Evolutionary conservation across 768 basidiomycete genomes (phyloP), one percentile per base, ranked within the genome.

Genomic region (Lanmaoa rubissima): DNA sequence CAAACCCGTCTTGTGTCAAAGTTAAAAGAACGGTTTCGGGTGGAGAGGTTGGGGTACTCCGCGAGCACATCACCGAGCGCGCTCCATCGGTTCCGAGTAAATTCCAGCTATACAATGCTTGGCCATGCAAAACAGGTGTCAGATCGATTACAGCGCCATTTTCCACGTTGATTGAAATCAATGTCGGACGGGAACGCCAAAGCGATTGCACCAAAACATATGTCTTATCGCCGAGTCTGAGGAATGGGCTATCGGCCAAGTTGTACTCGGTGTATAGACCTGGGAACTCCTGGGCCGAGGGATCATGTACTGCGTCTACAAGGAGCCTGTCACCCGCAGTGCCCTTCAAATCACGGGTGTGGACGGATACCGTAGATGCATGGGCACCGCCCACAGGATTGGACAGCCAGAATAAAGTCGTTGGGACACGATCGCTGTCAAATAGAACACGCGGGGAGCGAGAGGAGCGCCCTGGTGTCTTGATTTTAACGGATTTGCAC

Each of bases 351-450:
- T 81, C 73, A 9, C 77, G 68, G 0, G 73, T 57, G 59, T 85
- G 78, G 0, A 90, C 69, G 1, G 77, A 69, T 0, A 81, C 75
- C 7, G 84, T 82, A 0, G 82, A 81, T 11, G 78, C 75, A 54
- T 90, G 88, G 0, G 86, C 73, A 5, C 87, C 87, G 0, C 85
- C 86, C 2, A 76, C 68, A 1, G 73, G 68, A 59, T 78, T 79
- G 8, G 85, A 78, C 11, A 89, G 62, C 79, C 82, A 89, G 43
- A 84, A 68, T 9, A 87, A 61, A 21, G 42, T 43, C 4, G 5
- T 64, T 2, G 69, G 60, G 5, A 62, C 63, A 0, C 64, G 62
- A 26, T 66, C 61, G 0, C 58, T 56, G 14, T 68, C 57, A 1
- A 59, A 62, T 17, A 79, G 60, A 38, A 83, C 65, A 11, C 85